These are phyloP conservation scores for Coniochaeta prunicola DNA, from an alignment of 2,329 filamentous ascomycete genomes.

Conservation along the genomic window DNA sequence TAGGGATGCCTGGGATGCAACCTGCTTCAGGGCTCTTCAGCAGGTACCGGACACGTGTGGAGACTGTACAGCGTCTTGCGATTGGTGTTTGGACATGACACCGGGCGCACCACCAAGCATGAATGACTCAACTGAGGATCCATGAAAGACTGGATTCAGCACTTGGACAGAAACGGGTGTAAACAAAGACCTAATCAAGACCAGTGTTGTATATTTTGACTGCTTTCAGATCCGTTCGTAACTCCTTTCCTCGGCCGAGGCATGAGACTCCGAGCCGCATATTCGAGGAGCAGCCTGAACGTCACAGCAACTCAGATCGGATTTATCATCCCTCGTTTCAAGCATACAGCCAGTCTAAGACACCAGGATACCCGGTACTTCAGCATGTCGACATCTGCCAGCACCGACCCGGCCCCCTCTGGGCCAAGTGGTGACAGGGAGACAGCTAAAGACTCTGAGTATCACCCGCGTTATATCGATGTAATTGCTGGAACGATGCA, in stretches of 20 bases:
- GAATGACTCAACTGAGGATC: background rate
- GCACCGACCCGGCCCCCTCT: background rate
- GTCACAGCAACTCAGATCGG: background rate
- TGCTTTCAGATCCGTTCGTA: background rate
- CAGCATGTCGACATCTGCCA: constrained; percentile 1
- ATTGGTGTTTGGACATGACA: background rate
- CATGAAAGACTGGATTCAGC: background rate
- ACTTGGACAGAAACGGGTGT: background rate
- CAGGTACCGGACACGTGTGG: background rate
- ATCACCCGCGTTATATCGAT: constrained; percentile 54
- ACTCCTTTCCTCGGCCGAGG: constrained; percentile 2
- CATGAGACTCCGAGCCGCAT: background rate
- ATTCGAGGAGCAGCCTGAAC: background rate
- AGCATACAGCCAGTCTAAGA: background rate
- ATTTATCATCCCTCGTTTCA: background rate
- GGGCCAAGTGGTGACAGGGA: background rate
- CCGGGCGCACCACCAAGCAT: too few relatives aligned
- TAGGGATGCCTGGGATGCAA: background rate
- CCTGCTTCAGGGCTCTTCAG: background rate
- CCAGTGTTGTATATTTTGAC: background rate
- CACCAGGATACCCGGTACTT: background rate
- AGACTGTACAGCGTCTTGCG: background rate
- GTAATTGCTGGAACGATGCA: constrained; percentile 30
- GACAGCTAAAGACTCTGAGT: background rate
- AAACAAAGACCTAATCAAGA: background rate